Evolutionary conservation across 2,329 filamentous ascomycete species (phyloP).

Genomic region (Didymella lethalis): DNA sequence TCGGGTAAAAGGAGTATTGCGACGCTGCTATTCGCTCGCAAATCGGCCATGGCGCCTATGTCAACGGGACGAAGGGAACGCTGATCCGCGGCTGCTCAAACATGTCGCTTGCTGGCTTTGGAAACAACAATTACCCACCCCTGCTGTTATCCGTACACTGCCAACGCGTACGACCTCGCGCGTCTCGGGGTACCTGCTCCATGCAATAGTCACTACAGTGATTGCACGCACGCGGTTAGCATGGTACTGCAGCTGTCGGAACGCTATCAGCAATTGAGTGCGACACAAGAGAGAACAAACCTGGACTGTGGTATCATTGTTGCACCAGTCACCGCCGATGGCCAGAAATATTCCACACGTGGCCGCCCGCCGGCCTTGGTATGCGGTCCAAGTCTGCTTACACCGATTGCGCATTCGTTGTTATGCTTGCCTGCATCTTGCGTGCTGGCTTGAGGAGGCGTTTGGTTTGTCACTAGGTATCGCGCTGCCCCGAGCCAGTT

Average conservation of each 20-base stretch:
- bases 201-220: constrained; percentile 5
- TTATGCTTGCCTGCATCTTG: background rate
- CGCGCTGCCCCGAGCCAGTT: constrained; percentile 20
- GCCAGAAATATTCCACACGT: constrained; percentile 16
- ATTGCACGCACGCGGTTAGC: background rate
- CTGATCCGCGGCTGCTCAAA: constrained; percentile 26
- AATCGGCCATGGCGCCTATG: constrained; percentile 22
- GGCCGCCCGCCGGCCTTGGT: constrained; percentile 17
- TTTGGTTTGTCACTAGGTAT: constrained; percentile 19
- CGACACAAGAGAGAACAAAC: constrained; percentile 4
- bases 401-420: constrained; percentile 5
- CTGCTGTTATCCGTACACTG: constrained; percentile 6
- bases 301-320: constrained; percentile 20
- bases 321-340: background rate
- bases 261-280: constrained; percentile 5
- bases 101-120: constrained; percentile 13
- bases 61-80: constrained; percentile 31
- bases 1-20: constrained; percentile 46
- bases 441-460: background rate
- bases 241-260: constrained; percentile 1
- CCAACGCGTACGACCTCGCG: constrained; percentile 7
- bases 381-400: constrained; percentile 11
- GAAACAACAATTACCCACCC: constrained; percentile 16
- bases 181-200: constrained; percentile 6
- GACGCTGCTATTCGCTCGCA: constrained; percentile 37